Conservation (phyloP, 176 grass and related monocot genomes). For the Aegilops speltoides region DNA sequence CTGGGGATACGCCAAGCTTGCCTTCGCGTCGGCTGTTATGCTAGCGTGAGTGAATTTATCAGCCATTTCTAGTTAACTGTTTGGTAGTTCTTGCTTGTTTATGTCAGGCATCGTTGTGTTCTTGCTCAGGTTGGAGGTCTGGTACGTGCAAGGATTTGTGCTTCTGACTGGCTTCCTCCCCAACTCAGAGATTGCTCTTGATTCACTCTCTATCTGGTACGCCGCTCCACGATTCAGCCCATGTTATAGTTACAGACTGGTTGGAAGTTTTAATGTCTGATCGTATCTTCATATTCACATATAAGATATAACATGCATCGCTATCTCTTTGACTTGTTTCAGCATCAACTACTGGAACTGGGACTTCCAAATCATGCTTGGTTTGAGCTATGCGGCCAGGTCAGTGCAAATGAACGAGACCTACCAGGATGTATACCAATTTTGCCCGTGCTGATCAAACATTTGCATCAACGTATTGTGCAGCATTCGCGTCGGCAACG, state of each 20-base stretch:
- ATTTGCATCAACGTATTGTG: neutral
- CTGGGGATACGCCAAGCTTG: slow-evolving; percentile 64
- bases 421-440: no score
- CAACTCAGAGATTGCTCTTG: slow-evolving; percentile 69
- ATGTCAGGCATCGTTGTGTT: neutral
- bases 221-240: neutral
- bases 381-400: slow-evolving; percentile 75
- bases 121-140: slow-evolving; percentile 75
- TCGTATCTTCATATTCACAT: slow-evolving; percentile 1
- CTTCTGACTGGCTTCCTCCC: slow-evolving; percentile 77
- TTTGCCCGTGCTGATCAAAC: neutral
- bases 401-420: slow-evolving; percentile 12
- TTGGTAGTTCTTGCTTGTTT: neutral
- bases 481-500: slow-evolving; percentile 74
- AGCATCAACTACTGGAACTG: slow-evolving; percentile 91
- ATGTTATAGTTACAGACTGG: neutral
- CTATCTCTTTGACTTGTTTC: slow-evolving; percentile 18
- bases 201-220: slow-evolving; percentile 79
- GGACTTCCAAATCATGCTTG: slow-evolving; percentile 92
- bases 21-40: slow-evolving; percentile 72
- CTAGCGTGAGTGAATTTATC: slow-evolving; percentile 49
- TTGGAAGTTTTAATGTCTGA: neutral
- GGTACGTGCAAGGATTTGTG: slow-evolving; percentile 85
- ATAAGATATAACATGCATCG: neutral
- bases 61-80: neutral